Percentiles rank a stretch among this genome's conserved stretches.
Evolutionary conservation across 176 grass and related monocot genomes (phyloP).

Genomic region (Aegilops umbellulata): DNA sequence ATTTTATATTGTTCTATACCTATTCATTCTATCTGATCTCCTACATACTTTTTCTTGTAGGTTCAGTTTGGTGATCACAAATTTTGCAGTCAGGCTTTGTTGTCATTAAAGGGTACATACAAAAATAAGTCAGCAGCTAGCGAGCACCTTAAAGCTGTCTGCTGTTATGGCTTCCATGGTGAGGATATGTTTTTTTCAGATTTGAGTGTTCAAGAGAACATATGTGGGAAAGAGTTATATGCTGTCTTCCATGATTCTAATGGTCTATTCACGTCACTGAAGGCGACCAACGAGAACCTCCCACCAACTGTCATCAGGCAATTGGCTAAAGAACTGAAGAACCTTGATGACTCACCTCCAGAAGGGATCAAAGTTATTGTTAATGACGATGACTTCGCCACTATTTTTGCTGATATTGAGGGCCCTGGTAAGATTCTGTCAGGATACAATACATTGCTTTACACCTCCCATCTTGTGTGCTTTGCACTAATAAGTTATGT

Average conservation of each 20-base stretch:
- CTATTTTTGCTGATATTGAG: slow-evolving; percentile 80
- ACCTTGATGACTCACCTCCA: slow-evolving; percentile 84
- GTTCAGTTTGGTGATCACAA: neutral
- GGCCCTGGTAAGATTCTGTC: slow-evolving; percentile 66
- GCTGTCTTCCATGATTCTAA: slow-evolving; percentile 15
- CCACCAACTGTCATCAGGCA: slow-evolving; percentile 91
- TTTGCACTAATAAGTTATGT: slow-evolving; percentile 8
- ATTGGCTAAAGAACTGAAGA: slow-evolving; percentile 87
- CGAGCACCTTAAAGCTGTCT: slow-evolving; percentile 3
- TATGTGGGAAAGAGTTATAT: neutral
- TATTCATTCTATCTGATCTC: neutral
- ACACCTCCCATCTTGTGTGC: neutral
- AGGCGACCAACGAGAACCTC: slow-evolving; percentile 93
- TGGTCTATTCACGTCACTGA: slow-evolving; percentile 24
- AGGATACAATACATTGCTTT: neutral
- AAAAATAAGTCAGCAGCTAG: slow-evolving; percentile 1
- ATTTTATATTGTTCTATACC: neutral
- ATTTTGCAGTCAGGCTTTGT: neutral
- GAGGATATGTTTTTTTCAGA: neutral
- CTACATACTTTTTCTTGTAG: neutral
- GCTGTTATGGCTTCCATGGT: slow-evolving; percentile 34
- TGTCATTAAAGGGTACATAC: neutral
- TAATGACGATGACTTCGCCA: slow-evolving; percentile 87
- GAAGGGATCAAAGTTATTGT: slow-evolving; percentile 86
- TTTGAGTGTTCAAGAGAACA: neutral